Evolutionary conservation across 345 rosid species (phyloP), one percentile per base, ranked within the genome.

Genomic region (Camelina laxa): DNA sequence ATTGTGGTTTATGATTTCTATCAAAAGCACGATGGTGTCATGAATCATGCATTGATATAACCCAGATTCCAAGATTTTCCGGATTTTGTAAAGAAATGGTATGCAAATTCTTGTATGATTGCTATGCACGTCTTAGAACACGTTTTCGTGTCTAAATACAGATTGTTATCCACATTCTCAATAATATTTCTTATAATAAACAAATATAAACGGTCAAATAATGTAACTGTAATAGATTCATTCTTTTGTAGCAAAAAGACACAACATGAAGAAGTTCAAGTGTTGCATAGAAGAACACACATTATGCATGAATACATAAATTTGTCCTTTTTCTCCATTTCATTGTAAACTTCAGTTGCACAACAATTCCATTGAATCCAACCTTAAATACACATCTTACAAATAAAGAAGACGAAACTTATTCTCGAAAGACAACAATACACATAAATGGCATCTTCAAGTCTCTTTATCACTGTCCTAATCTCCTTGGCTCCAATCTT

Each of bases 221-320:
- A 10, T 11, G 11, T 36, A 36, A 36, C 9, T 7, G 7, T 33
- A 33, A 33, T 7, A 33, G 9, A 33, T 8, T 33, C 36, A 33
- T 33, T 33, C 9, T 33, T 33, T 33, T 6, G 9, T 33, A 6
- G 36, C 36, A 33, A 33, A 33, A 31, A 33, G 8, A 33, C 36
- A 33, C 36, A 33, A 33, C 36, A 7, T 33, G 36, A 33, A 33
- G 36, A 33, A 33, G 1, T 33, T 33, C 36, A 33, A 33, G 36
- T 33, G 9, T 7, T 33, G 36, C 36, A 33, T 9, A 6, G 36
- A 75, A 60, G 38, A 36, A 54, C 88, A 86, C 80, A 75, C 82
- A 65, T 70, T 77, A 62, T 76, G 85, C 87, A 84, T 85, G 87
- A 57, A 77, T 50, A 41, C 3, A 14, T 68, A n/a, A 15, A 35